Base-by-base conservation (phyloP, 2,329 filamentous ascomycete genomes). In the Fusarium virguliforme region DNA sequence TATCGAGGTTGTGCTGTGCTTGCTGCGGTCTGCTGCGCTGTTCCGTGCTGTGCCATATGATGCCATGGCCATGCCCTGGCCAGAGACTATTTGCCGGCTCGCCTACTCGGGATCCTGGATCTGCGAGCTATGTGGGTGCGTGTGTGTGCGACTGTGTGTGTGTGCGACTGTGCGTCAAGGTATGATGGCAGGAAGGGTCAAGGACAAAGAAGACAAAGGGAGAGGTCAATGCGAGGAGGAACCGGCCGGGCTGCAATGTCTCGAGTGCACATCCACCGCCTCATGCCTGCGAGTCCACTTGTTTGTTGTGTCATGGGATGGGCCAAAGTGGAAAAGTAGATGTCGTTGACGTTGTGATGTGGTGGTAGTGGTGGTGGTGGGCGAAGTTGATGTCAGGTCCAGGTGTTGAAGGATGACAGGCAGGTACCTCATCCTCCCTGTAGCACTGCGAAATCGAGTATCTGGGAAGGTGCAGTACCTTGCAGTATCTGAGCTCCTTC, bases 11-110 rank as follows among this genome's bases (percentile, higher is more conserved):
- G 51, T 60, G 51, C 7, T 58, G 62, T 67, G 40, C 60, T 67
- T 65, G 60, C 55, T 61, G 61, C 60, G 70, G 54, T 65, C 22
- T 70, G 35, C 57, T 51, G 40, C 32, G 48, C 34, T 60, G 54
- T 60, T 62, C 67, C 48, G 56, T 70, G 66, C 60, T 62, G 68
- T 74, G 68, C 71, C 59, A 68, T 74, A 63, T 63, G 63, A 65
- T 73, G 67, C 58, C 59, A 70, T 74, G 26, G 50, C 48, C 40
- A 66, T 59, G 65, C 59, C 51, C 48, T 57, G 28, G 51, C 34
- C 41, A 55, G 35, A 34, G 26, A 41, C 22, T 48, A 63, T 64
- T 64, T 74, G 59, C 65, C 66, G 64, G 69, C 67, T 68, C 60
- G 43, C 67, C 58, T 67, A 32, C 62, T 67, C 40, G 54, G 55